Conservation (phyloP, 2,329 filamentous ascomycete species). For the Neopestalotiopsis rosae region DNA sequence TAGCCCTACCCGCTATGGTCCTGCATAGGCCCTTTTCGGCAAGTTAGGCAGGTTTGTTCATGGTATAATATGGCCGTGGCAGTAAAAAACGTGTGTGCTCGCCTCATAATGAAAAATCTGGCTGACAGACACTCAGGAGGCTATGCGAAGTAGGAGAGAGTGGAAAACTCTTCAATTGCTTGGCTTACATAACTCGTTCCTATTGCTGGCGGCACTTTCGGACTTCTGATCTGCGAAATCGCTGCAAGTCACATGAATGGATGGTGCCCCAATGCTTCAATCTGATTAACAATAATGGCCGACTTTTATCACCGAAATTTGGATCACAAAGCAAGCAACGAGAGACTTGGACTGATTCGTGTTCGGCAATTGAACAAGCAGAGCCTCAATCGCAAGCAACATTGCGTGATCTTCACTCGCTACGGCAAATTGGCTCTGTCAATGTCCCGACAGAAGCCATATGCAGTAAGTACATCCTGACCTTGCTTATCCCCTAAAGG, state of each 20-base stretch:
- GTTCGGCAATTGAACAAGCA: too few relatives aligned
- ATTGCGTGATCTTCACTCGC: neutral
- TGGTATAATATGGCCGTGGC: neutral
- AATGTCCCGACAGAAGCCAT: neutral
- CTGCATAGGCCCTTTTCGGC: neutral
- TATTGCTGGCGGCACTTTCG: neutral
- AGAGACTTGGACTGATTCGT: neutral
- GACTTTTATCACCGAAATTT: neutral
- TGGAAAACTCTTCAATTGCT: neutral
- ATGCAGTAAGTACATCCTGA: neutral
- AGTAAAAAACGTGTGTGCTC: neutral
- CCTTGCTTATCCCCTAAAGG: neutral
- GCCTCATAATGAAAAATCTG: neutral
- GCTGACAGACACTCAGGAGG: neutral
- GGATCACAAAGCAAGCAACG: neutral
- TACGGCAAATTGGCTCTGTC: neutral
- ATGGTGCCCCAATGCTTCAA: neutral
- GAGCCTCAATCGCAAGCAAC: neutral
- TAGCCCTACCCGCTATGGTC: constrained; percentile 2
- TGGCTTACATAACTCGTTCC: neutral
- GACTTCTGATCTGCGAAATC: neutral
- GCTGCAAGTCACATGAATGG: neutral
- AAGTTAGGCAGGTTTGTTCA: neutral
- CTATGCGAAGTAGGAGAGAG: neutral
- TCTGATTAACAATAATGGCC: neutral